Evolutionary conservation across 768 basidiomycete genomes (phyloP).

Genomic region (Boletales sp.): DNA sequence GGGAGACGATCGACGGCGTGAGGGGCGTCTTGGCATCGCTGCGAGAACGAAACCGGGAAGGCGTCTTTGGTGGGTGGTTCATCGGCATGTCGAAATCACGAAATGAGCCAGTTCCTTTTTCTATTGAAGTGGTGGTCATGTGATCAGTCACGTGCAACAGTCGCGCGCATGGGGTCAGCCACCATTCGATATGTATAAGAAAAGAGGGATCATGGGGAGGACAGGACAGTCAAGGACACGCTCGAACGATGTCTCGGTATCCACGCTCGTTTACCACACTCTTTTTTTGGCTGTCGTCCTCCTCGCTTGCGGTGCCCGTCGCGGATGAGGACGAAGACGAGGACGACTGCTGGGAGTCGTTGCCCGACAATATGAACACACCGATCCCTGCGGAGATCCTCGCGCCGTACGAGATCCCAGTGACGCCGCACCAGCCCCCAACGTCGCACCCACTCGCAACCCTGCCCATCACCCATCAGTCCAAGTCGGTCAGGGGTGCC

Average conservation of each 20-base stretch:
- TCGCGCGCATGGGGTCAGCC: constrained; percentile 19
- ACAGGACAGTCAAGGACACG: neutral
- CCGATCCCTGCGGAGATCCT: constrained; percentile 2
- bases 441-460: constrained; percentile 9
- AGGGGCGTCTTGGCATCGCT: constrained; percentile 50
- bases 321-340: constrained; percentile 8
- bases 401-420: constrained; percentile 7
- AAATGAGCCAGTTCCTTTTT: neutral
- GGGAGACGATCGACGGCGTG: constrained; percentile 41
- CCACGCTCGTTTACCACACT: constrained; percentile 20
- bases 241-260: constrained; percentile 7
- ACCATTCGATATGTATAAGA: neutral
- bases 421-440: constrained; percentile 2
- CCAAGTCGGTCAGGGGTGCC: constrained; percentile 5
- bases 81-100: too few relatives aligned
- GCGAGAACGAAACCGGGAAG: constrained; percentile 44
- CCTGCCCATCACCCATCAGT: constrained; percentile 1
- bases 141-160: constrained; percentile 11
- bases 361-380: neutral
- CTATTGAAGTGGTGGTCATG: constrained; percentile 17
- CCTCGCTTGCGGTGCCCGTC: constrained; percentile 5
- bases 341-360: neutral
- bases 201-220: too few relatives aligned
- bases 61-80: constrained; percentile 43
- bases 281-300: constrained; percentile 5